These are phyloP conservation scores for Pseudogymnoascus sp. DNA, from an alignment of 2,329 filamentous ascomycete genomes.

Conservation along the genomic window DNA sequence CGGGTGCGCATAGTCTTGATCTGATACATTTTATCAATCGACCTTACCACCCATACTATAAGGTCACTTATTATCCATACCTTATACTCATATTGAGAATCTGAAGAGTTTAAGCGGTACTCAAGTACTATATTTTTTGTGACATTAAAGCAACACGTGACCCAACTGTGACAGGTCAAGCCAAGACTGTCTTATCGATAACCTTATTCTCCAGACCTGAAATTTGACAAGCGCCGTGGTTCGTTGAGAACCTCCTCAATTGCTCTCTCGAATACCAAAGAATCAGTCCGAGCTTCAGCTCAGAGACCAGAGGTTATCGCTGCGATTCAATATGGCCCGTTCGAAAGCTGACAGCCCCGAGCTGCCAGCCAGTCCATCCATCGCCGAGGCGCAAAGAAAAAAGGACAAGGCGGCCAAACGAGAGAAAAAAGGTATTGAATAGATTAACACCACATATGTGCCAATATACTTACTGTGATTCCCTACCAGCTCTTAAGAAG, in stretches of 20 bases:
- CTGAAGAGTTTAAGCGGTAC: background rate
- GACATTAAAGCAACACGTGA: background rate
- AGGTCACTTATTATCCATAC: background rate
- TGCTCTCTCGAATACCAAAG: background rate
- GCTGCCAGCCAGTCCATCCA: background rate
- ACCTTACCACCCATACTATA: background rate
- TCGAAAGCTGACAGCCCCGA: background rate
- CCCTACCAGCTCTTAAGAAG: background rate
- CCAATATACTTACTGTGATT: background rate
- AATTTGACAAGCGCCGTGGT: background rate
- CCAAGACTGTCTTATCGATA: conserved; percentile 1
- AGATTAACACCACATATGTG: background rate
- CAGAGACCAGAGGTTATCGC: background rate
- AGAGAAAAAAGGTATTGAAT: conserved; percentile 2
- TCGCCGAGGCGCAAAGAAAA: background rate
- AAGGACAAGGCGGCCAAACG: background rate
- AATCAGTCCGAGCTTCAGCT: background rate
- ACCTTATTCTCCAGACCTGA: background rate
- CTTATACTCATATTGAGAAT: background rate
- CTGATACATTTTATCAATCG: background rate
- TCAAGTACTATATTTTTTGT: background rate
- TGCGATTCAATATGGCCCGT: background rate
- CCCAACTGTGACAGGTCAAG: background rate
- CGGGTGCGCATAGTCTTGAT: background rate
- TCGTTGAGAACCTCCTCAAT: background rate